Conservation (phyloP, 1,139 yeast species). For the Taphrina populina region DNA sequence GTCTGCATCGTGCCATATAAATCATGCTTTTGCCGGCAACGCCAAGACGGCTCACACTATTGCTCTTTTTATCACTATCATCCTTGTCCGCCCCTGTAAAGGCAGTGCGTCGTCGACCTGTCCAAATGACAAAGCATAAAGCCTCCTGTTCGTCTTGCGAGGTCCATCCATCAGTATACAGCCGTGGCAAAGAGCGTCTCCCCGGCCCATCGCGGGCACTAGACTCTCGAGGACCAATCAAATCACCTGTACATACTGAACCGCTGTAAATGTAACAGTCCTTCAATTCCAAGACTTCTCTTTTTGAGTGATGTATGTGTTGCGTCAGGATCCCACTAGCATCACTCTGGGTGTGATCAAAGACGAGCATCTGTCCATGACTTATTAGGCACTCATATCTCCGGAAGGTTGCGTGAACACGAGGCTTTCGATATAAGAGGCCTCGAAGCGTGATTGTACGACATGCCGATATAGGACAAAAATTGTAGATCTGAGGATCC, state of each 20-base stretch:
- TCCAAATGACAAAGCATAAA: slow-evolving; percentile 81
- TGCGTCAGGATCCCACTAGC: slow-evolving; percentile 46
- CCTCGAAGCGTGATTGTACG: slow-evolving; percentile 64
- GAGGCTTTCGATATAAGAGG: slow-evolving; percentile 62
- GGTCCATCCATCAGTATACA: slow-evolving; percentile 79
- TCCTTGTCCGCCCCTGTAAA: slow-evolving; percentile 29
- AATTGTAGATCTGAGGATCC: slow-evolving; percentile 55
- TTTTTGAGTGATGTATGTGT: slow-evolving; percentile 34
- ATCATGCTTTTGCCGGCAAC: slow-evolving; percentile 66
- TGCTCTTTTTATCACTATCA: slow-evolving; percentile 8
- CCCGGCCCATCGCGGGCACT: slow-evolving; percentile 48
- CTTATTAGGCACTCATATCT: slow-evolving; percentile 63
- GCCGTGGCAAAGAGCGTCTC: slow-evolving; percentile 57
- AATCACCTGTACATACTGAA: slow-evolving; percentile 51
- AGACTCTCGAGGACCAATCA: slow-evolving; percentile 35
- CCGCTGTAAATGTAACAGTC: slow-evolving; percentile 79
- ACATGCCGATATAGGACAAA: slow-evolving; percentile 60
- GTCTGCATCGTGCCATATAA: slow-evolving; percentile 77
- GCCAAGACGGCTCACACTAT: slow-evolving; percentile 56
- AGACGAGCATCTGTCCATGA: slow-evolving; percentile 60
- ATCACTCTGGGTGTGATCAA: slow-evolving; percentile 37
- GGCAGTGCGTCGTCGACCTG: slow-evolving; percentile 57
- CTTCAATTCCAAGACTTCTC: slow-evolving; percentile 53
- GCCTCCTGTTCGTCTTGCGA: slow-evolving; percentile 71
- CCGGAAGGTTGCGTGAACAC: slow-evolving; percentile 64